Base-by-base conservation (phyloP, 2,329 filamentous ascomycete species). In the Pyrenophora graminea region DNA sequence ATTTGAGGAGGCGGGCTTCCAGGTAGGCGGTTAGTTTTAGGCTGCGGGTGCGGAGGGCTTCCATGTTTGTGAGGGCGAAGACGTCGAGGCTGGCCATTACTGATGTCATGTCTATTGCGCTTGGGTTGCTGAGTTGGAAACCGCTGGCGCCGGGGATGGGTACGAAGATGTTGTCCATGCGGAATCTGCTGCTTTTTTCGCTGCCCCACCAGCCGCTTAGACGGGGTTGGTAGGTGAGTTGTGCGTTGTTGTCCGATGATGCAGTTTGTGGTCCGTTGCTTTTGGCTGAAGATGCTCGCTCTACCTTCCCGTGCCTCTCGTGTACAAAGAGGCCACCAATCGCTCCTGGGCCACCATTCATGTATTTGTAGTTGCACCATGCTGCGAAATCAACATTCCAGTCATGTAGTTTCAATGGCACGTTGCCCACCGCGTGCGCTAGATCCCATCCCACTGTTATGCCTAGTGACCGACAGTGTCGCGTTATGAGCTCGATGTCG, bases 301-400 rank as follows among this genome's bases (percentile, higher is more conserved):
- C 61, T n/a, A 89, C 85, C 19, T 71, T 71, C 34, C 87, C 85
- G 68, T 95, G 88, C 33, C 77, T 80, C 67, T 90, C 84, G 71
- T 96, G 90, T 7, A 96, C 88, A 60, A 91, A 96, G 1, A 87
- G 78, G 0, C 88, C 91, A 1, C 84, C 90, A 57, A 95, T 95
- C 13, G 86, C 82, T 3, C 91, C 91, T 0, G 91, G 90, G 0
- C 91, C 91, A 21, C 86, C 85, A 69, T 96, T 96, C 70, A 96
- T 82, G 76, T 96, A 96, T 76, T 96, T 96, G 80, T 96, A 96
- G 15, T 87, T 92, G 74, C 91, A 96, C 91, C 91, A 96, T 46
- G 84, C 89, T 13, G 92, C 91, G 65, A 96, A 96, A 71, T 96
- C 91, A 30, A 95, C 90, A 60, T 89, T 82, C 91, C 91, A 96